A percentile compares a stretch with the other conserved stretches of the same genome.
These are phyloP conservation scores for Passiflora organensis DNA, from an alignment of 345 rosid genomes.

Conservation along the genomic window DNA sequence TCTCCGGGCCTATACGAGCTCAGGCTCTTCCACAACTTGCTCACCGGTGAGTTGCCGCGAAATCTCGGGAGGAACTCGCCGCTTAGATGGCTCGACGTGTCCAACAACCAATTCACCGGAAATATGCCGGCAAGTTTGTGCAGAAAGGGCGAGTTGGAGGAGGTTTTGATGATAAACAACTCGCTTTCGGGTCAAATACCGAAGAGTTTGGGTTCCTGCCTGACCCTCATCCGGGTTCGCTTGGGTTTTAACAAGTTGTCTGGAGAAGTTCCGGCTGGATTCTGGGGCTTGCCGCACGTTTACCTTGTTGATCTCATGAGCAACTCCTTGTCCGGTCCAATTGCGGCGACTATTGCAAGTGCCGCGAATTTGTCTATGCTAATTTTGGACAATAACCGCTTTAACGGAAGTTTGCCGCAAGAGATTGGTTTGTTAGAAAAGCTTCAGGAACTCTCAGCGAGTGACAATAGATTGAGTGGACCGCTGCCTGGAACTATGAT, in stretches of 20 bases:
- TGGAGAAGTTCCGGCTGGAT: conserved; percentile 61
- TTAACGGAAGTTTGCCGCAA: conserved; percentile 64
- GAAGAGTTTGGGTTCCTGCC: conserved; percentile 48
- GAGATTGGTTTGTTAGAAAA: conserved; percentile 62
- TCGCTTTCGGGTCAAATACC: conserved; percentile 67
- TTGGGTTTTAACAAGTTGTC: conserved; percentile 62
- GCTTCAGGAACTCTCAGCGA: conserved; percentile 51
- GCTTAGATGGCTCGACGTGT: conserved; percentile 68
- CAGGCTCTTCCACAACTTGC: conserved; percentile 58
- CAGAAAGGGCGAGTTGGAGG: conserved; percentile 62
- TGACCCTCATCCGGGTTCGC: conserved; percentile 68
- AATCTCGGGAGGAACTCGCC: conserved; percentile 78
- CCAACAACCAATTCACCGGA: conserved; percentile 64
- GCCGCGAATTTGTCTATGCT: conserved; percentile 66
- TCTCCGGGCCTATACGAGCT: conserved; percentile 83
- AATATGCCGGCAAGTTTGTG: conserved; percentile 59
- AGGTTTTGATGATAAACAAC: conserved; percentile 61
- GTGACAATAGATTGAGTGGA: conserved; percentile 60
- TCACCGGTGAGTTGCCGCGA: conserved; percentile 60
- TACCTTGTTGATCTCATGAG: conserved; percentile 58
- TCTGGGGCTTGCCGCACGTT: conserved; percentile 91
- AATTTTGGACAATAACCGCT: conserved; percentile 54
- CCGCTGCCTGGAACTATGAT: conserved; percentile 57
- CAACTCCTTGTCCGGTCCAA: conserved; percentile 62
- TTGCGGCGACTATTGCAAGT: conserved; percentile 49